phyloP scores from a whole-genome alignment of 768 basidiomycete genomes.

The Russula abietina region DNA sequence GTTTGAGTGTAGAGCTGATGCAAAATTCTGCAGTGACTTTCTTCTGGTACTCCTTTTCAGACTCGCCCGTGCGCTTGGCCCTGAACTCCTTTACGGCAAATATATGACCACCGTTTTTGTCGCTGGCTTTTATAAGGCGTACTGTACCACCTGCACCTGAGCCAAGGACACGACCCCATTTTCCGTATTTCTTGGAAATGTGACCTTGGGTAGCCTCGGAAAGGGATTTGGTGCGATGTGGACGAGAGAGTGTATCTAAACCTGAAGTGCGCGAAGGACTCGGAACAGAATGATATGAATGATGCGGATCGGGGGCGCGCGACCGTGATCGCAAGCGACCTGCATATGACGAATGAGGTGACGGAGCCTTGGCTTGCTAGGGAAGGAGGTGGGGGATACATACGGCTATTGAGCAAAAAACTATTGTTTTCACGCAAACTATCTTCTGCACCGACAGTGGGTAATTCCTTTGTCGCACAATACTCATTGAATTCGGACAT shows the following conservation, averaged over 20 bases:
- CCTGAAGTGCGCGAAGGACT: slow-evolving; percentile 15
- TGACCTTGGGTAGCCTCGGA: slow-evolving; percentile 84
- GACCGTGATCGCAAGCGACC: slow-evolving; percentile 8
- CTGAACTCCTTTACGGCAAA: slow-evolving; percentile 98
- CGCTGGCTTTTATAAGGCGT: slow-evolving; percentile 81
- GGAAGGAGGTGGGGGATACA: no score
- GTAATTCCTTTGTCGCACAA: no score
- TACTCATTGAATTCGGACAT: no score
- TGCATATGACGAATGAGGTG: slow-evolving; percentile 22
- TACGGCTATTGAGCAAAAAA: no score
- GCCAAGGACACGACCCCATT: slow-evolving; percentile 94
- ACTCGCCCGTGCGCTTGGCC: slow-evolving; percentile 81
- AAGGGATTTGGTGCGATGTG: slow-evolving; percentile 51
- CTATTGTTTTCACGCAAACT: no score
- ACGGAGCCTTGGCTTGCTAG: no score
- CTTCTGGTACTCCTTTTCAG: slow-evolving; percentile 97
- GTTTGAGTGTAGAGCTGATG: slow-evolving; percentile 89
- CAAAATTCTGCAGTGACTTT: slow-evolving; percentile 99
- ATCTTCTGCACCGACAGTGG: no score
- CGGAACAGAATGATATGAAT: slow-evolving; percentile 11
- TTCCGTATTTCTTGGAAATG: slow-evolving; percentile 97
- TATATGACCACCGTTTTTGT: slow-evolving; percentile 74
- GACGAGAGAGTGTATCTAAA: slow-evolving; percentile 17
- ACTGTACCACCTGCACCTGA: slow-evolving; percentile 99
- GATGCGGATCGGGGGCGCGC: slow-evolving; percentile 2